Evolutionary conservation across 2,329 filamentous ascomycete species (phyloP), one percentile per base, ranked within the genome.

Genomic region (Knufia fluminis): DNA sequence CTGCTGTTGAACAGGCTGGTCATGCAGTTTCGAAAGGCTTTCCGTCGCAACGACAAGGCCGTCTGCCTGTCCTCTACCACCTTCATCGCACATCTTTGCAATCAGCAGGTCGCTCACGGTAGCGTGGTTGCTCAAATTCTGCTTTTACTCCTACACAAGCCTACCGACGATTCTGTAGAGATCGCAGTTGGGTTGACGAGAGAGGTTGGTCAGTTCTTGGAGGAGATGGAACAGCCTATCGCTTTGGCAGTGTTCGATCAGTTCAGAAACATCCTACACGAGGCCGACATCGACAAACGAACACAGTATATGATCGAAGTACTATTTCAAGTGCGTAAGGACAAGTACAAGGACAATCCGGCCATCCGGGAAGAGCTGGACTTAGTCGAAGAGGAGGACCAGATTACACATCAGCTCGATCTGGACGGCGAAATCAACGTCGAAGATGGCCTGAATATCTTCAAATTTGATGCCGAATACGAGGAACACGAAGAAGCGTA

Each of bases 251-350:
- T 98, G 6, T 98, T 94, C 63, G 92, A 98, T 62, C 90, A 95
- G 66, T 94, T 98, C 72, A 76, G 92, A 59, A 91, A 85, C 60
- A 96, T 97, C 55, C 73, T 98, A 7, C 91, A 98, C 70, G 92
- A 98, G 67, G 89, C 89, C 39, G 90, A 92, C 62, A 95, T 98
- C 65, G 91, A 97, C 64, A 96, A 95, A 74, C 79, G 92, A 56
- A 90, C 91, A n/a, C 92, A 98, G 69, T 98, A 97, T 69, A 95
- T 95, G 86, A 91, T 98, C 50, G 92, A 98, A 66, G 92, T 97
- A 4, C 71, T 98, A 38, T 98, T 98, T 66, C 90, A 98, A 70
- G 85, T 96, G 49, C 80, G 92, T 55, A 95, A 96, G 68, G 91
- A 97, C 69, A 85, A 85, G 61, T 98, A 94, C 74, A 95, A 95